A percentile compares a stretch with the other conserved stretches of the same genome.
These are phyloP conservation scores for Pseudogymnoascus sp. DNA, from an alignment of 2,329 filamentous ascomycete species.

Conservation along the genomic window DNA sequence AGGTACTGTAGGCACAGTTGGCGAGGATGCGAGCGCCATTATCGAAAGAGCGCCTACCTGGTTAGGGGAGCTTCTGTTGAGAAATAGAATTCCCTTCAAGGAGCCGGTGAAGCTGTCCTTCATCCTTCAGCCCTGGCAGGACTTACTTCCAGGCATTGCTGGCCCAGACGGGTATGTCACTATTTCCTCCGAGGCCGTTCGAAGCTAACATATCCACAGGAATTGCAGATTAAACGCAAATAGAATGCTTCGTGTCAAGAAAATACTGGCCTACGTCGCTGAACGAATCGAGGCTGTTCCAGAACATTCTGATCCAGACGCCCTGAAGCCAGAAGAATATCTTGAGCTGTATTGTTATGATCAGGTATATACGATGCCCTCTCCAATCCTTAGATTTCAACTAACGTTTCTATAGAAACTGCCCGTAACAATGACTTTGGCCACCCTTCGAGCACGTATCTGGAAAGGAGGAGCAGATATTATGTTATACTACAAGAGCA, in stretches of 20 bases:
- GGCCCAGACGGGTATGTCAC: constrained; percentile 54
- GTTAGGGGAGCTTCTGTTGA: constrained; percentile 79
- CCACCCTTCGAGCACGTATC: constrained; percentile 80
- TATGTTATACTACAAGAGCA: constrained; percentile 80
- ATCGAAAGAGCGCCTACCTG: constrained; percentile 84
- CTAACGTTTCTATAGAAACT: constrained; percentile 35
- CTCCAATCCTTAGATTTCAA: neutral
- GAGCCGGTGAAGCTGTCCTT: constrained; percentile 97
- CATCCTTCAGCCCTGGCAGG: constrained; percentile 72
- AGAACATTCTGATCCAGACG: constrained; percentile 48
- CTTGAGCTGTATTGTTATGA: constrained; percentile 92
- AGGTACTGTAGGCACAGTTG: constrained; percentile 72
- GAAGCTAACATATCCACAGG: constrained; percentile 28
- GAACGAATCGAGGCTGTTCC: constrained; percentile 76
- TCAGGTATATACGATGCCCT: constrained; percentile 51
- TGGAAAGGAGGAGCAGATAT: constrained; percentile 97
- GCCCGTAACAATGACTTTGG: constrained; percentile 80
- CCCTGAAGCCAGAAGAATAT: constrained; percentile 79
- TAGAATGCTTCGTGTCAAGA: constrained; percentile 89
- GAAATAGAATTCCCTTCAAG: constrained; percentile 73
- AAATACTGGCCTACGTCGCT: constrained; percentile 85
- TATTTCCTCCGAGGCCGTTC: constrained; percentile 12
- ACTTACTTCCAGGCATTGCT: constrained; percentile 64
- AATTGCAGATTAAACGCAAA: constrained; percentile 94
- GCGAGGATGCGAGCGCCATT: constrained; percentile 69